These are phyloP conservation scores for Talinum fruticosum DNA, from an alignment of 148 eudicot species.

Conservation along the genomic window DNA sequence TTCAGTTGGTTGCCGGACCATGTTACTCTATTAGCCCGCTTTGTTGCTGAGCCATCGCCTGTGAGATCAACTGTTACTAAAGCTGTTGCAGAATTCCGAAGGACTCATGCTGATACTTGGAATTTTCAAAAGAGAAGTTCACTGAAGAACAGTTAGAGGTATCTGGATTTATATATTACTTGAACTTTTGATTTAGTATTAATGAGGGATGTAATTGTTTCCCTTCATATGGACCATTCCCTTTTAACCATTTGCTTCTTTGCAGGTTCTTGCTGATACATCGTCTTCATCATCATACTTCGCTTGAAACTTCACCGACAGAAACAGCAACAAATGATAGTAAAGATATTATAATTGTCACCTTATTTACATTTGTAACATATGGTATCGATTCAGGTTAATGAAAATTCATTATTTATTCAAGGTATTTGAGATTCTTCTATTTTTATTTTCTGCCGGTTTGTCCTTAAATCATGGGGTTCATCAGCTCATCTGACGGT, in stretches of 20 bases:
- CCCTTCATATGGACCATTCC: constrained; percentile 1
- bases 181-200: not conserved
- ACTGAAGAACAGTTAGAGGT: constrained; percentile 98
- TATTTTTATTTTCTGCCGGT: not conserved
- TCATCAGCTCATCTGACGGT: constrained; percentile 80
- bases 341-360: constrained; percentile 24
- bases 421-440: not conserved
- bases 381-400: constrained; percentile 20
- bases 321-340: constrained; percentile 19
- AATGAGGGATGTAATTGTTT: not conserved
- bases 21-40: constrained; percentile 74
- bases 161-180: constrained; percentile 10
- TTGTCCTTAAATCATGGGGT: constrained; percentile 44
- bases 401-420: constrained; percentile 31
- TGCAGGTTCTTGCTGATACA: constrained; percentile 97
- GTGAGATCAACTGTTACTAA: constrained; percentile 90
- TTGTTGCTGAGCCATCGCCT: constrained; percentile 80
- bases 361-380: constrained; percentile 30
- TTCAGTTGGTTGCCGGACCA: constrained; percentile 92
- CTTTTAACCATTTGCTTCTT: constrained; percentile 16
- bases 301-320: constrained; percentile 41
- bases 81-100: constrained; percentile 95
- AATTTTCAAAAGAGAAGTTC: constrained; percentile 86
- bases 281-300: constrained; percentile 93
- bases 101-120: constrained; percentile 99